A percentile compares a stretch with the other conserved stretches of the same genome.
phyloP scores from a whole-genome alignment of 192 early-diverging fungal genomes.

The Umbelopsis sp. region DNA sequence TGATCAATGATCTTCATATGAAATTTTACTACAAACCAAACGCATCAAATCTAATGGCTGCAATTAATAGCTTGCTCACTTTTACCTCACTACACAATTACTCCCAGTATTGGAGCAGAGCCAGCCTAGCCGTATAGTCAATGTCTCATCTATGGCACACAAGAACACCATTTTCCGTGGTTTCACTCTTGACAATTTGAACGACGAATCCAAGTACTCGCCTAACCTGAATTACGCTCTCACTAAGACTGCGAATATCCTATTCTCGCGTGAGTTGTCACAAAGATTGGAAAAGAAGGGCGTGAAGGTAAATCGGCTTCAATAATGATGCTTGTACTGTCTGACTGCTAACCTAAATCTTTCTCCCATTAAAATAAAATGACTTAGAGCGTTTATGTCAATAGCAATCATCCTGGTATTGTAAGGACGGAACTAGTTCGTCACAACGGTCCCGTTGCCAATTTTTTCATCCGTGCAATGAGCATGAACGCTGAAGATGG shows the following conservation, averaged over 20 bases:
- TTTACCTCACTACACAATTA: slow-evolving; percentile 27
- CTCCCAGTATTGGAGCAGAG: slow-evolving; percentile 27
- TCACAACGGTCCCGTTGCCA: not conserved
- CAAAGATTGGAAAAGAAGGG: slow-evolving; percentile 28
- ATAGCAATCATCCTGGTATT: slow-evolving; percentile 32
- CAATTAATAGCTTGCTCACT: slow-evolving; percentile 32
- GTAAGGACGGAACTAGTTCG: slow-evolving; percentile 29
- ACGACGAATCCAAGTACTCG: slow-evolving; percentile 26
- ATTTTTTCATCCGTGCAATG: slow-evolving; percentile 13
- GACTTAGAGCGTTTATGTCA: slow-evolving; percentile 26
- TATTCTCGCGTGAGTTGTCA: slow-evolving; percentile 30
- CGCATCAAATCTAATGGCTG: not conserved
- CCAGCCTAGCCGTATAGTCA: slow-evolving; percentile 29
- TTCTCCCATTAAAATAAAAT: not conserved
- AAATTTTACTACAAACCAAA: too few species aligned
- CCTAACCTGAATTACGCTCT: slow-evolving; percentile 3
- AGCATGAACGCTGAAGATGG: slow-evolving; percentile 39
- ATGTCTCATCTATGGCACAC: slow-evolving; percentile 30
- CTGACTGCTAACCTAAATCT: not conserved
- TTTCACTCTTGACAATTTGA: slow-evolving; percentile 25
- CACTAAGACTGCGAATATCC: slow-evolving; percentile 27
- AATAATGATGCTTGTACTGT: not conserved
- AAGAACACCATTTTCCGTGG: not conserved
- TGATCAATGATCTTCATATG: not conserved
- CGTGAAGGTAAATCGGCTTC: slow-evolving; percentile 16